A percentile compares a stretch with the other conserved stretches of the same genome.
Evolutionary conservation across 306 rosid genomes (phyloP).

Genomic region (Betula pendula): DNA sequence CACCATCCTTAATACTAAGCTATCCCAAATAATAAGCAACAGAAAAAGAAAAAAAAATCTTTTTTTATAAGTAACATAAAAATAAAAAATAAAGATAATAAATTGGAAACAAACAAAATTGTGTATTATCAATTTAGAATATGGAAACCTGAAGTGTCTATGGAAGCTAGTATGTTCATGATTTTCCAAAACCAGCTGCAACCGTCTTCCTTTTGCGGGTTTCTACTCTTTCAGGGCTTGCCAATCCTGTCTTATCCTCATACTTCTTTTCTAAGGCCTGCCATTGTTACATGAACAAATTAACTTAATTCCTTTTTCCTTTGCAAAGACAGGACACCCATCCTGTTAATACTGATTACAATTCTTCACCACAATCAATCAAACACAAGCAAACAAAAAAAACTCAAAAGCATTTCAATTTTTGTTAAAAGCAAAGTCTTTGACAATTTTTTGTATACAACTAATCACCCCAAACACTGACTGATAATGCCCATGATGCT

Average conservation of each 20-base stretch:
- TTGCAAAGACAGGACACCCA: background rate
- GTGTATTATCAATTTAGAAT: constrained; percentile 1
- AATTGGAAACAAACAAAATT: constrained; percentile 3
- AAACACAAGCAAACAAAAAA: background rate
- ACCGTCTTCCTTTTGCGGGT: constrained; percentile 45
- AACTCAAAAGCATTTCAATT: background rate
- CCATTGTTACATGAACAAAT: constrained; percentile 18
- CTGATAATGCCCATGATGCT: background rate
- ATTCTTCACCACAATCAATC: background rate
- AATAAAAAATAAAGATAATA: background rate
- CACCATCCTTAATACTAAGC: constrained; percentile 15
- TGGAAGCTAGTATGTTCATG: constrained; percentile 21
- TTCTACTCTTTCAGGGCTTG: constrained; percentile 82
- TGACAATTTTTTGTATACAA: background rate
- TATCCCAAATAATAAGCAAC: constrained; percentile 17
- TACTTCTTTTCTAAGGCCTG: constrained; percentile 85
- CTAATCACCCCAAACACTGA: background rate
- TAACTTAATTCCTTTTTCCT: constrained; percentile 11
- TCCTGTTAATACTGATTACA: constrained; percentile 1
- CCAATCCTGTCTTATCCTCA: constrained; percentile 58
- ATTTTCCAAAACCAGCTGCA: constrained; percentile 80
- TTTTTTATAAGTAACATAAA: background rate
- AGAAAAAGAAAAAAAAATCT: background rate
- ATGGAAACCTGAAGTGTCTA: constrained; percentile 29
- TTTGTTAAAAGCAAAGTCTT: background rate